These are phyloP conservation scores for Medicago ruthenica DNA, from an alignment of 306 rosid genomes.

Conservation along the genomic window DNA sequence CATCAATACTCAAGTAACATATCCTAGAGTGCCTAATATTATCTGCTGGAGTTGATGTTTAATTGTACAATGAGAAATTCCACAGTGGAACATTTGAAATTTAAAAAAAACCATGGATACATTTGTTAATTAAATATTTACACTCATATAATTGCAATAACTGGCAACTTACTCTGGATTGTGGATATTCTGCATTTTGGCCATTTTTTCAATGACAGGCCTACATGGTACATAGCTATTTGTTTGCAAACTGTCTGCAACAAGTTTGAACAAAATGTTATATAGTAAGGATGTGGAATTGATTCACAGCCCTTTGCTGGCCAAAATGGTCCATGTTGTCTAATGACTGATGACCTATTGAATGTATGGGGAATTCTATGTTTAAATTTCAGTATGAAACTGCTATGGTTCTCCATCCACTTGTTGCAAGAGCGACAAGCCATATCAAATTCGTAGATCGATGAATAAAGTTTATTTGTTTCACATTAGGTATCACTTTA, in stretches of 20 bases:
- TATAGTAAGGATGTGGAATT: conserved; percentile 8
- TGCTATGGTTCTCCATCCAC: not conserved
- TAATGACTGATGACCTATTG: not conserved
- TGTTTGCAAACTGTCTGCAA: conserved; percentile 10
- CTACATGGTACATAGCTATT: not conserved
- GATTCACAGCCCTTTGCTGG: conserved; percentile 19
- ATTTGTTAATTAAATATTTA: conserved; percentile 11
- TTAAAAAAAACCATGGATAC: no score
- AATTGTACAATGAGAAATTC: conserved; percentile 1
- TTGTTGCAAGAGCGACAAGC: conserved; percentile 7
- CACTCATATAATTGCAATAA: not conserved
- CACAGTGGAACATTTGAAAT: not conserved
- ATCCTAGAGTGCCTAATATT: not conserved
- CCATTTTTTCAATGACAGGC: not conserved
- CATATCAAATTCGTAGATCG: conserved; percentile 19
- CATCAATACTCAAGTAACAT: conserved; percentile 2
- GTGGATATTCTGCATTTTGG: conserved; percentile 20
- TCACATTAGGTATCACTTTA: conserved; percentile 67
- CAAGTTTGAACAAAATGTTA: conserved; percentile 5
- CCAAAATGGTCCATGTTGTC: conserved; percentile 10
- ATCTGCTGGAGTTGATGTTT: conserved; percentile 22
- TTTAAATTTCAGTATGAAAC: conserved; percentile 11
- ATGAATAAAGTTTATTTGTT: conserved; percentile 34
- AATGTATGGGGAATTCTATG: not conserved
- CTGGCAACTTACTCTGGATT: not conserved